Base-by-base conservation (phyloP, 2,329 filamentous ascomycete species). In the Colletotrichum sp. region DNA sequence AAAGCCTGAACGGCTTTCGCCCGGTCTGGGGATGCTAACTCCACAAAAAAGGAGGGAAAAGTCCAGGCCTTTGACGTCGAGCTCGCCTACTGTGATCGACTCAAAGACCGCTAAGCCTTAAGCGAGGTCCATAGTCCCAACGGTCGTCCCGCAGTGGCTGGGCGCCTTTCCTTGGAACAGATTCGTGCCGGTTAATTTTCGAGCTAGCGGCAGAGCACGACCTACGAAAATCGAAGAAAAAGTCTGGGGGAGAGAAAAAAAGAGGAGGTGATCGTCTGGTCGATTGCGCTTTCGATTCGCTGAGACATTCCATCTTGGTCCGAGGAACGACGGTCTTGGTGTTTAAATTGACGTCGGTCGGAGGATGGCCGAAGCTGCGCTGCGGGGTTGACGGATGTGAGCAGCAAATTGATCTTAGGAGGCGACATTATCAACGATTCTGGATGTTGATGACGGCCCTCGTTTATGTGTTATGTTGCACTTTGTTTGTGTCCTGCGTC, bases 161-260 rank as follows among this genome's bases (percentile, higher is more conserved):
- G 63, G 52, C 72, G 36, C 7, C 16, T 21, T 34, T 26, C 30
- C 63, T 36, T 28, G 32, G 34, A 74, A 34, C 55, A 55, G 57
- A 7, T 52, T 52, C 43, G 26, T 66, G 63, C 73, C 69, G 73
- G 73, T 63, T 64, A 75, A 64, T 75, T 72, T 21, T 72, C 73
- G 69, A 74, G 52, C 69, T 24, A 26, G 21, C 32, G 32, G 32
- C 48, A 18, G 52, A 24, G 55, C 34, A 32, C 32, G 26, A n/a
- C 26, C 26, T 21, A 34, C 30, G 18, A 18, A 21, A 57, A n/a
- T 32, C 36, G 55, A 13, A 30, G 16, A 21, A 32, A 59, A 48
- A 64, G 68, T 64, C 61, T 28, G 55, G 55, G 67, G 43, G 57
- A 9, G 39, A 26, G 55, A 57, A 39, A 72, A 72, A 72, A 28